phyloP scores from a whole-genome alignment of 345 rosid species.

The Hypericum androsaemum region DNA sequence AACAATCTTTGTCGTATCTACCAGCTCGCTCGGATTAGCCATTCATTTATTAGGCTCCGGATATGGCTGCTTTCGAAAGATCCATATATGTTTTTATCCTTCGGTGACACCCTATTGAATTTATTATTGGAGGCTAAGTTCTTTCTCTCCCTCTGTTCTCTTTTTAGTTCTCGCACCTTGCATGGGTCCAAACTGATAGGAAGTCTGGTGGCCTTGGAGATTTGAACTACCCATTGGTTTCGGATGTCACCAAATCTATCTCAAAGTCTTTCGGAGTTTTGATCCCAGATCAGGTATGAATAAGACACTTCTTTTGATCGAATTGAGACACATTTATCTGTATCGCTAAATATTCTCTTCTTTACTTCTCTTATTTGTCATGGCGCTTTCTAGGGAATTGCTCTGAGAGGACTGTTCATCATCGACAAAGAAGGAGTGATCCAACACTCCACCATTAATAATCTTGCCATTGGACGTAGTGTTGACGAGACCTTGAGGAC shows the following conservation, averaged over 20 bases:
- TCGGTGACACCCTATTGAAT: too few relatives aligned
- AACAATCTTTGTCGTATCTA: too few relatives aligned
- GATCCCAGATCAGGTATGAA: conserved; percentile 79
- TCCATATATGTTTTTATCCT: too few relatives aligned
- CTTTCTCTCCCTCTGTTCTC: conserved; percentile 3
- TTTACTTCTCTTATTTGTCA: neutral
- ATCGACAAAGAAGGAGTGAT: conserved; percentile 96
- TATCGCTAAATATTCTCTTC: neutral
- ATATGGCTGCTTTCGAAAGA: too few relatives aligned
- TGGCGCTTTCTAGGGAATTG: conserved; percentile 74
- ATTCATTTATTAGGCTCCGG: too few relatives aligned
- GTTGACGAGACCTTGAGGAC: conserved; percentile 97
- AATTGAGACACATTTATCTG: too few relatives aligned
- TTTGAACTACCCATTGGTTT: conserved; percentile 72
- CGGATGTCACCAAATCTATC: conserved; percentile 88
- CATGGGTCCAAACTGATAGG: conserved; percentile 98
- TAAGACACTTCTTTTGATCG: neutral
- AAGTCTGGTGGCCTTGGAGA: conserved; percentile 98
- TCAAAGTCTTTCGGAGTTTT: conserved; percentile 77
- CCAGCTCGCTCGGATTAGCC: too few relatives aligned
- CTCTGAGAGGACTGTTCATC: conserved; percentile 87
- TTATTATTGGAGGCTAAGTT: neutral
- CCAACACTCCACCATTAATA: conserved; percentile 95
- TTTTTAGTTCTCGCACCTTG: conserved; percentile 84
- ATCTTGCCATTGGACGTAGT: conserved; percentile 92